Evolutionary conservation across 2,329 filamentous ascomycete species (phyloP).

Genomic region (Cercospora zeina): DNA sequence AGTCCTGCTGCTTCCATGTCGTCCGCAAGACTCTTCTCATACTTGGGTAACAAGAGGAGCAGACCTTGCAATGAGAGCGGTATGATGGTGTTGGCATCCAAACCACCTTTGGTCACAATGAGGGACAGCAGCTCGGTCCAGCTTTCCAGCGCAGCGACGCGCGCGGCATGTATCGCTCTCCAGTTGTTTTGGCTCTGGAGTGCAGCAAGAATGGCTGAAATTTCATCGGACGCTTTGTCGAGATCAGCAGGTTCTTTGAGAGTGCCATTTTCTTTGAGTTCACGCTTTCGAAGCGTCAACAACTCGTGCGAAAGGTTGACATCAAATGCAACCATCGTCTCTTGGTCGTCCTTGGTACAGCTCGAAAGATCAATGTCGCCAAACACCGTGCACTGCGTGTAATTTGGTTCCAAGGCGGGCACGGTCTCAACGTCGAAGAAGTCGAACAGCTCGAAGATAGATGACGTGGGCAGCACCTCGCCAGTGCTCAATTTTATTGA

Average conservation of each 20-base stretch:
- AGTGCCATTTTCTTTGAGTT: constrained; percentile 52
- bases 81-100: constrained; percentile 74
- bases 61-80: constrained; percentile 83
- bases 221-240: constrained; percentile 58
- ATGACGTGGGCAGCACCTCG: constrained; percentile 66
- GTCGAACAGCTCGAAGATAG: constrained; percentile 90
- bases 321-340: constrained; percentile 64
- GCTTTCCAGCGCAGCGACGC: constrained; percentile 69
- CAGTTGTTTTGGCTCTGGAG: constrained; percentile 65
- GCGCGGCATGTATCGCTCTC: constrained; percentile 56
- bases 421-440: constrained; percentile 70
- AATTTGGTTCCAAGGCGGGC: constrained; percentile 49
- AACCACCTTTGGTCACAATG: constrained; percentile 78
- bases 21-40: constrained; percentile 73
- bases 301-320: constrained; percentile 71
- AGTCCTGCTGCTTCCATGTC: constrained; percentile 70
- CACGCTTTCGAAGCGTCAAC: constrained; percentile 67
- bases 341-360: constrained; percentile 62
- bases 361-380: constrained; percentile 65
- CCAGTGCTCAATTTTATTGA: constrained; percentile 67
- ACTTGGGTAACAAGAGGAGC: constrained; percentile 81
- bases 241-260: constrained; percentile 38
- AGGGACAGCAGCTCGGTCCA: constrained; percentile 86
- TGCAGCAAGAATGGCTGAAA: constrained; percentile 60
- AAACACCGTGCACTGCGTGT: constrained; percentile 57